phyloP scores from a whole-genome alignment of 2,329 filamentous ascomycete genomes.

The Pestalotiopsis sp. region DNA sequence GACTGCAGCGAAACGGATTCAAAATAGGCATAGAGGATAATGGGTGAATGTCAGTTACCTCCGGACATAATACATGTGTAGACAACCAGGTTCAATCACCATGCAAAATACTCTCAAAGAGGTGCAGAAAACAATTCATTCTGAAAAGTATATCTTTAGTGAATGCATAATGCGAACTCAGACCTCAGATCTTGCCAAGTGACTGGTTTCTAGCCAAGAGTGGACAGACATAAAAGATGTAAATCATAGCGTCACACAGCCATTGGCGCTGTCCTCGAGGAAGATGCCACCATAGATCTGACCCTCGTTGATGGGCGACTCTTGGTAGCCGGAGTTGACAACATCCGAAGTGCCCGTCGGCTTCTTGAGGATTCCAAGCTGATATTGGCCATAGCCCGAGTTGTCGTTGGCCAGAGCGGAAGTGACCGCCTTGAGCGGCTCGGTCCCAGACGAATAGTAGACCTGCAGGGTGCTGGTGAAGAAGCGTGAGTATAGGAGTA shows the following conservation, averaged over 20 bases:
- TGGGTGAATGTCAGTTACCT: too few relatives aligned
- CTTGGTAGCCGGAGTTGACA: conserved; percentile 51
- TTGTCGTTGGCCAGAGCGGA: conserved; percentile 50
- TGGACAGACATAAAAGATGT: neutral
- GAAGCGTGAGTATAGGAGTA: neutral
- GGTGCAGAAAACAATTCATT: too few relatives aligned
- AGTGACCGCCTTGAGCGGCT: conserved; percentile 50
- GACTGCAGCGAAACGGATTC: too few relatives aligned
- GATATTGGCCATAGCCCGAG: conserved; percentile 55
- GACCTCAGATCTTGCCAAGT: too few relatives aligned
- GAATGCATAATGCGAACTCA: too few relatives aligned
- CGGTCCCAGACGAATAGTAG: conserved; percentile 55
- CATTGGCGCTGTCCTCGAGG: conserved; percentile 46
- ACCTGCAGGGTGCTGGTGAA: conserved; percentile 52
- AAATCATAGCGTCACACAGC: conserved; percentile 42
- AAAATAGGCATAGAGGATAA: neutral
- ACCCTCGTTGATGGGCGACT: conserved; percentile 48
- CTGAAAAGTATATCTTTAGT: too few relatives aligned
- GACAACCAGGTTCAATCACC: too few relatives aligned
- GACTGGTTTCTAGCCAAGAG: too few relatives aligned
- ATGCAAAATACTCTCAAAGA: too few relatives aligned
- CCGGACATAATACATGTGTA: too few relatives aligned
- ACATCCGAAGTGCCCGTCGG: conserved; percentile 53
- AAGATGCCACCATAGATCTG: conserved; percentile 54
- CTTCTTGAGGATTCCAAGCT: conserved; percentile 63